These are phyloP conservation scores for Casuarina equisetifolia DNA, from an alignment of 306 rosid species.

Conservation along the genomic window DNA sequence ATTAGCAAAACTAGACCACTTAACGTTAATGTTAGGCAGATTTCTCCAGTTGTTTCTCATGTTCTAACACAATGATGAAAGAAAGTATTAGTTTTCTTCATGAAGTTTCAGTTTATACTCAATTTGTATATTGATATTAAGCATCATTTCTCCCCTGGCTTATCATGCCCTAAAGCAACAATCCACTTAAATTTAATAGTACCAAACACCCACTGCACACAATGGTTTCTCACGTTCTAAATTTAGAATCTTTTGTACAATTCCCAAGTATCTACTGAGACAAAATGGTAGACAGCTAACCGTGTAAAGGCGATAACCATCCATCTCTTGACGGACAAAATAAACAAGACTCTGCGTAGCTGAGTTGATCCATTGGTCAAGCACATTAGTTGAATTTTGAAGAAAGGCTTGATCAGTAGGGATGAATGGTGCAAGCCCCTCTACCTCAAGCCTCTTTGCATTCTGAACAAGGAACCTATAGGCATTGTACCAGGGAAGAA, in stretches of 20 bases:
- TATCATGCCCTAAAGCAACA: background rate
- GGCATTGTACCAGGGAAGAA: conserved; percentile 98
- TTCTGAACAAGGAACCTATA: conserved; percentile 95
- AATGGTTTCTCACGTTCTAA: background rate
- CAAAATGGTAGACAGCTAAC: conserved; percentile 38
- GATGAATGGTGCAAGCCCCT: conserved; percentile 65
- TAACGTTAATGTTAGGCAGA: no score
- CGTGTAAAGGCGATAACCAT: conserved; percentile 88
- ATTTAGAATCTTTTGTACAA: background rate
- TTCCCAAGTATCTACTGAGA: background rate
- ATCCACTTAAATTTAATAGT: background rate
- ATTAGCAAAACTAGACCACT: no score
- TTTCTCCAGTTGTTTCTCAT: no score
- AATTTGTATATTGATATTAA: background rate
- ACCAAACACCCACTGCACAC: background rate
- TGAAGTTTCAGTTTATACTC: background rate
- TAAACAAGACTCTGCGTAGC: conserved; percentile 86
- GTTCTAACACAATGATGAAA: background rate
- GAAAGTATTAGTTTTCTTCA: background rate
- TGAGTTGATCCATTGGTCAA: conserved; percentile 97
- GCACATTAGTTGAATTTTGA: conserved; percentile 84
- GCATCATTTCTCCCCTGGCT: background rate
- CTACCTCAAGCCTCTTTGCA: conserved; percentile 88
- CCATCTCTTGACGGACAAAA: conserved; percentile 93
- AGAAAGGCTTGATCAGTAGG: conserved; percentile 67